Evolutionary conservation across 2,329 filamentous ascomycete genomes (phyloP).

Genomic region (Samsoniella hepiali): DNA sequence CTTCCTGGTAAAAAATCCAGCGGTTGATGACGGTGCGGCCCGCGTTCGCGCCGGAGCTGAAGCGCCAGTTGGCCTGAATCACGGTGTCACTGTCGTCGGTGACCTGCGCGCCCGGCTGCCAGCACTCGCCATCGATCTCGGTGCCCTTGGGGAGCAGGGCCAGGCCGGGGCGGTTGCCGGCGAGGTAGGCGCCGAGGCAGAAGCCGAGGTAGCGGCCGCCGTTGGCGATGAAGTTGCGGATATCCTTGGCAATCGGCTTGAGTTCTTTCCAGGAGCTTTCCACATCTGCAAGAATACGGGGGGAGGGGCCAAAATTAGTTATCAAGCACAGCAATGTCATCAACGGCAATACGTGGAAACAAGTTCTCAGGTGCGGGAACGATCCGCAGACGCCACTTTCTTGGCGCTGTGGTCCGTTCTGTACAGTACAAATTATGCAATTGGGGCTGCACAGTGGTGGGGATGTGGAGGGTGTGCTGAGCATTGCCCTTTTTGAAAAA

Average conservation of each 20-base stretch:
- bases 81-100: constrained; percentile 22
- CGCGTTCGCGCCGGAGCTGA: constrained; percentile 14
- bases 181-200: constrained; percentile 29
- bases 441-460: neutral
- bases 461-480: neutral
- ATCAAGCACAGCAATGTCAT: neutral
- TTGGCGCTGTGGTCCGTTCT: neutral
- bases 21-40: constrained; percentile 20
- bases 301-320: neutral
- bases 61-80: constrained; percentile 27
- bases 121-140: constrained; percentile 19
- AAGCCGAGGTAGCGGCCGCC: constrained; percentile 28
- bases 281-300: constrained; percentile 22
- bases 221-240: constrained; percentile 24
- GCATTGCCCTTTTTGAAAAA: neutral
- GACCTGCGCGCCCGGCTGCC: constrained; percentile 22
- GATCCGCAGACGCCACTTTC: neutral
- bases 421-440: neutral
- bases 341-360: constrained; percentile 2
- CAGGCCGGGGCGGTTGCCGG: constrained; percentile 25
- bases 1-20: constrained; percentile 30
- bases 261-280: constrained; percentile 21
- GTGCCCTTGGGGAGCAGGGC: constrained; percentile 22
- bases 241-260: constrained; percentile 14
- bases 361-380: neutral